Conservation (phyloP, 192 early-diverging fungal species). For the Anaeromyces robustus region DNA sequence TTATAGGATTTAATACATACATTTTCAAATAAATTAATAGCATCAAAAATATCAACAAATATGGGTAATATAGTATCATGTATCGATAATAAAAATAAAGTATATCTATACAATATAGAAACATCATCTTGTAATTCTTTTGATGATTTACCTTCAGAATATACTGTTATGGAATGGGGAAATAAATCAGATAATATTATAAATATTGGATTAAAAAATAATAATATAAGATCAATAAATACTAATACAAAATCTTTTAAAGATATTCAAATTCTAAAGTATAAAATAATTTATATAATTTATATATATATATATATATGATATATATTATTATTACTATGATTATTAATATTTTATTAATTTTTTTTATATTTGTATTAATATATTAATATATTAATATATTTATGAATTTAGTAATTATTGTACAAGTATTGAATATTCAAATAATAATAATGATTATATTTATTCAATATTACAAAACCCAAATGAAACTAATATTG, state of each 20-base stretch:
- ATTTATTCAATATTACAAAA: background rate
- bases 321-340: no score
- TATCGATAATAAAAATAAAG: background rate
- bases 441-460: background rate
- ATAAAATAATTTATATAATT: background rate
- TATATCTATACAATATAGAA: background rate
- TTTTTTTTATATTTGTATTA: no score
- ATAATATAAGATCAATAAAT: background rate
- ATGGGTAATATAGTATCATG: background rate
- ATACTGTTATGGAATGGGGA: background rate
- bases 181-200: background rate
- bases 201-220: background rate
- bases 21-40: background rate
- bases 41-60: background rate
- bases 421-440: background rate
- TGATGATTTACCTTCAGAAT: background rate
- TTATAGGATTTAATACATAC: background rate
- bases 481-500: background rate
- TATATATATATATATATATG: no score
- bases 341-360: no score
- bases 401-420: no score
- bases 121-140: background rate
- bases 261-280: background rate
- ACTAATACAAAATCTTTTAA: background rate
- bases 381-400: no score